phyloP scores from a whole-genome alignment of 352 stramenopile species.

The Phytophthora pini region DNA sequence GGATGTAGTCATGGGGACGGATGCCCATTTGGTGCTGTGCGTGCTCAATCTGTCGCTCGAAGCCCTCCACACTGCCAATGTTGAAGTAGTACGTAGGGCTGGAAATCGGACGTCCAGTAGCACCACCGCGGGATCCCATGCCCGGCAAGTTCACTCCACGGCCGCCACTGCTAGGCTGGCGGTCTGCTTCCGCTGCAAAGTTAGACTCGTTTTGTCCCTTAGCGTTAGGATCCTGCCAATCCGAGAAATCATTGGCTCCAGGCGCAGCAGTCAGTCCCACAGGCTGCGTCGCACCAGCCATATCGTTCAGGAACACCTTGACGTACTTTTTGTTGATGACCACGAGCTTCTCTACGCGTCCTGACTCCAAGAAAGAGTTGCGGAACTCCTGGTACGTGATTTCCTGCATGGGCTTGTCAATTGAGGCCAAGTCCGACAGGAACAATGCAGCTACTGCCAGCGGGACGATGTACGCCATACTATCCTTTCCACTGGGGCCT shows the following conservation, averaged over 20 bases:
- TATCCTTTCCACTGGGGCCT: constrained; percentile 51
- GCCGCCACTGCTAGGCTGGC: constrained; percentile 14
- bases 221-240: constrained; percentile 61
- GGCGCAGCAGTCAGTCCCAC: constrained; percentile 13
- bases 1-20: constrained; percentile 94
- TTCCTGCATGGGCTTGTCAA: constrained; percentile 89
- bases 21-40: constrained; percentile 97
- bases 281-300: constrained; percentile 23
- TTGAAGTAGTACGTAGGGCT: constrained; percentile 94
- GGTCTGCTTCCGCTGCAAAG: constrained; percentile 27
- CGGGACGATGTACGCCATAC: constrained; percentile 79
- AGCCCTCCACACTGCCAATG: constrained; percentile 97
- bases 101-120: constrained; percentile 36
- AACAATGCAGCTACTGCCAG: constrained; percentile 76
- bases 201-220: constrained; percentile 42
- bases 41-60: constrained; percentile 98
- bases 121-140: constrained; percentile 26
- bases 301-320: constrained; percentile 85
- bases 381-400: constrained; percentile 94
- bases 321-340: constrained; percentile 94
- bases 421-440: constrained; percentile 71
- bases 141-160: constrained; percentile 29
- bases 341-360: constrained; percentile 89
- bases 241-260: constrained; percentile 35
- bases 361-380: constrained; percentile 83